Conservation (phyloP, 2,329 filamentous ascomycete genomes). For the Epicoccum sorghinum region DNA sequence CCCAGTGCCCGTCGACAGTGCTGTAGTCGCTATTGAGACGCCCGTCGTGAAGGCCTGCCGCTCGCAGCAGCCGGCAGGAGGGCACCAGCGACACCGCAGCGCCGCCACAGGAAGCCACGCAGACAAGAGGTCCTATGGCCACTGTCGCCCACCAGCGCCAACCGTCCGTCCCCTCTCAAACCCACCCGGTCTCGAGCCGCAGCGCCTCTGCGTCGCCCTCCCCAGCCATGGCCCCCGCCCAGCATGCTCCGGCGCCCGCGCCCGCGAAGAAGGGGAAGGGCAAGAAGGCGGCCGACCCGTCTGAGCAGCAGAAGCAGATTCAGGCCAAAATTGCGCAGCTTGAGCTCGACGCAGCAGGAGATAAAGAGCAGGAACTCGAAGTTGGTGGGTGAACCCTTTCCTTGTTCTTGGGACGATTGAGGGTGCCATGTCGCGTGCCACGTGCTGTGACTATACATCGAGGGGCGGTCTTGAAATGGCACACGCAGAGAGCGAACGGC, state of each 20-base stretch:
- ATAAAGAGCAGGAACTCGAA: slow-evolving; percentile 94
- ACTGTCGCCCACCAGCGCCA: slow-evolving; percentile 46
- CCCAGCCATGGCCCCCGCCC: slow-evolving; percentile 52
- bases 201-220: slow-evolving; percentile 49
- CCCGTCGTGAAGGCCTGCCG: slow-evolving; percentile 9
- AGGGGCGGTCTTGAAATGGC: slow-evolving; percentile 7
- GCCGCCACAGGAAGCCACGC: slow-evolving; percentile 22
- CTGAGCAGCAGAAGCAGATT: slow-evolving; percentile 88
- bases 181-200: slow-evolving; percentile 50
- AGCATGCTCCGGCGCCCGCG: slow-evolving; percentile 57
- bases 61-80: slow-evolving; percentile 22
- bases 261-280: slow-evolving; percentile 78
- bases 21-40: neutral
- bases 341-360: slow-evolving; percentile 88
- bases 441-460: slow-evolving; percentile 2
- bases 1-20: slow-evolving; percentile 13
- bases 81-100: slow-evolving; percentile 20
- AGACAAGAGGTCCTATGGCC: slow-evolving; percentile 34
- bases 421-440: slow-evolving; percentile 8
- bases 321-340: slow-evolving; percentile 94
- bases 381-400: slow-evolving; percentile 67
- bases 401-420: slow-evolving; percentile 3
- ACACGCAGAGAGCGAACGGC: neutral
- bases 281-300: slow-evolving; percentile 84
- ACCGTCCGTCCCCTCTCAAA: slow-evolving; percentile 37